Base-by-base conservation (phyloP, 805 yeast genomes). In the Myxozyma melibiosi region DNA sequence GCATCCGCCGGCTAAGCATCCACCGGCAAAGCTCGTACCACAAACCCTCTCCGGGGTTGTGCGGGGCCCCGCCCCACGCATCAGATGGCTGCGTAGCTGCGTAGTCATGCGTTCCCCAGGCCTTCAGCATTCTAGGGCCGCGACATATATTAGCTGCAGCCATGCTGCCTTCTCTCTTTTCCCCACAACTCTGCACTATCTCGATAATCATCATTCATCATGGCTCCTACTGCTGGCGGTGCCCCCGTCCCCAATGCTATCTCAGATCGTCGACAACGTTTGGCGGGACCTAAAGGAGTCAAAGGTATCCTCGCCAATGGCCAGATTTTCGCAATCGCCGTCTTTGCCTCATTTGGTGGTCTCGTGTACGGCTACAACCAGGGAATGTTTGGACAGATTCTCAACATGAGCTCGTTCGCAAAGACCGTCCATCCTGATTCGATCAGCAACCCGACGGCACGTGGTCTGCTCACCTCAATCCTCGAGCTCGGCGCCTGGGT, bases 331-430 rank as follows among this genome's bases (percentile, higher is more conserved):
- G 37, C 49, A 24, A 55, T 64, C 42, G 65, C 69, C 16, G 62
- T 58, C 34, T 68, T 68, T 31, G 69, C 71, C 6, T 64, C 71
- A 20, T 48, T 66, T 30, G 69, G 69, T 40, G 68, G 69, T 39
- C 50, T 66, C 27, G 54, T 65, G 24, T 66, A 63, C 44, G 69
- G 69, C 22, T 66, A 65, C 52, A 58, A 66, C 44, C 69, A 66
- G 53, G 69, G 69, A 16, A 55, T 66, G 57, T 54, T 66, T 48
- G 65, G 65, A 37, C 62, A 55, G 27, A 51, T 65, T 34, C 50
- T 63, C 8, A 54, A 34, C 54, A 68, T 68, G 71, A 25, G 40
- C 5, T 38, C 55, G 24, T 65, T 65, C 43, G 58, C 51, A 1
- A 30, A 30, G 16, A 52, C 52, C 34, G 54, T 65, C 42, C 53